Conservation (phyloP, 2,329 filamentous ascomycete genomes). For the Pseudogymnoascus pannorum region DNA sequence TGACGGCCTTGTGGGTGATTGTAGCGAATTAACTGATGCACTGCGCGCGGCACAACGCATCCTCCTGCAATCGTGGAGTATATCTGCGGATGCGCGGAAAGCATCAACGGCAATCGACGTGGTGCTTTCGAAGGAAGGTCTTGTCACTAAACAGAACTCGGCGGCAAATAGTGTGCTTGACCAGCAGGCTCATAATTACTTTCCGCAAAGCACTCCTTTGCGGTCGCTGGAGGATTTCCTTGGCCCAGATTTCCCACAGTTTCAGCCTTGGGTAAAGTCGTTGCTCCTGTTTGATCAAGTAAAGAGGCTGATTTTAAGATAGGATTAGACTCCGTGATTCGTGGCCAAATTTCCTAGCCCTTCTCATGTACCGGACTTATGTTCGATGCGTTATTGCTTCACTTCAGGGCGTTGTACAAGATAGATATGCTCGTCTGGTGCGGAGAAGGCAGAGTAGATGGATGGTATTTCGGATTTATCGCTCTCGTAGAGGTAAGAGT, state of each 20-base stretch:
- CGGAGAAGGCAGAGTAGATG: neutral
- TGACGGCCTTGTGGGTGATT: neutral
- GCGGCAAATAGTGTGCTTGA: neutral
- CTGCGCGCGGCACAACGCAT: neutral
- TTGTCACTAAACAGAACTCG: neutral
- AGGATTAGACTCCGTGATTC: neutral
- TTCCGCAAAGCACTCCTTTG: neutral
- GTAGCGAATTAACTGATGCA: neutral
- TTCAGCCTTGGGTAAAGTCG: neutral
- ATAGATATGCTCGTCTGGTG: neutral
- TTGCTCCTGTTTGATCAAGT: neutral
- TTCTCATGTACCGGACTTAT: neutral
- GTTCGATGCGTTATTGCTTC: neutral
- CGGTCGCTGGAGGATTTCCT: neutral
- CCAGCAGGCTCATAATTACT: neutral
- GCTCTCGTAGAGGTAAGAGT: neutral
- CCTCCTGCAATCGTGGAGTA: neutral
- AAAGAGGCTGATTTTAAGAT: neutral
- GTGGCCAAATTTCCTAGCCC: neutral
- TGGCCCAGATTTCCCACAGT: neutral
- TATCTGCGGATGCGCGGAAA: neutral
- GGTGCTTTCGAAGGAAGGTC: neutral
- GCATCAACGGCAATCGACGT: neutral
- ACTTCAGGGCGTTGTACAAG: neutral
- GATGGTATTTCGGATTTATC: neutral